Base-by-base conservation (phyloP, 768 basidiomycete species). In the Daedaleopsis nitida region DNA sequence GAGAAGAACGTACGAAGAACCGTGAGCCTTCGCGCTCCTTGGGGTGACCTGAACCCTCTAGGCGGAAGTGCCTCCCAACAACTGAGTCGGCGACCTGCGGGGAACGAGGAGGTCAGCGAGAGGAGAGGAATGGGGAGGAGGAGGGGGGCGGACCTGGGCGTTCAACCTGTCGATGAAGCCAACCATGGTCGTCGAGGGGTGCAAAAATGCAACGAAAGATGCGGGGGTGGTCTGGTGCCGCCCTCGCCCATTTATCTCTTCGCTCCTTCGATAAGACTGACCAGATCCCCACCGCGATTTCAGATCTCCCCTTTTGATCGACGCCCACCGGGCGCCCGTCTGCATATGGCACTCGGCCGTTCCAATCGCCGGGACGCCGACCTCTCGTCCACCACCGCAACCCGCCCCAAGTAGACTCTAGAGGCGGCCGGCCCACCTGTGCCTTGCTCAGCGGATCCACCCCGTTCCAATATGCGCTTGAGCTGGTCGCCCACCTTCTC, bases 1-100 rank as follows among this genome's bases (percentile, higher is more conserved):
- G 23, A 23, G 23, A 16, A 9, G 12, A 43, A 63, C 74, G 60
- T 50, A 73, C 73, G 56, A 72, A 58, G 58, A 75, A 75, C 44
- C 74, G 69, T 42, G 75, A 76, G 19, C 73, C 73, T 55, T 54
- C 61, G 19, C 74, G 70, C 66, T 74, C 71, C 44, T 69, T 70
- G 21, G 64, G 59, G 24, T 70, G 72, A 37, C 75, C 74, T 19
- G 69, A 70, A n/a, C 74, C 73, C 60, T 74, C 74, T n/a, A 74
- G 62, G 19, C 66, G 68, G 66, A 75, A 75, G 70, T 71, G 70
- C 43, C 72, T 68, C 5, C 74, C 74, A 19, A 74, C 67, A 50
- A 64, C 56, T 34, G 73, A 75, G 58, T 69, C 59, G 16, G 74
- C 73, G 39, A 73, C 72, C 72, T 73, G 55, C 19, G 32, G 32